Evolutionary conservation across 2,329 filamentous ascomycete genomes (phyloP).

Genomic region (Colletotrichum scovillei): DNA sequence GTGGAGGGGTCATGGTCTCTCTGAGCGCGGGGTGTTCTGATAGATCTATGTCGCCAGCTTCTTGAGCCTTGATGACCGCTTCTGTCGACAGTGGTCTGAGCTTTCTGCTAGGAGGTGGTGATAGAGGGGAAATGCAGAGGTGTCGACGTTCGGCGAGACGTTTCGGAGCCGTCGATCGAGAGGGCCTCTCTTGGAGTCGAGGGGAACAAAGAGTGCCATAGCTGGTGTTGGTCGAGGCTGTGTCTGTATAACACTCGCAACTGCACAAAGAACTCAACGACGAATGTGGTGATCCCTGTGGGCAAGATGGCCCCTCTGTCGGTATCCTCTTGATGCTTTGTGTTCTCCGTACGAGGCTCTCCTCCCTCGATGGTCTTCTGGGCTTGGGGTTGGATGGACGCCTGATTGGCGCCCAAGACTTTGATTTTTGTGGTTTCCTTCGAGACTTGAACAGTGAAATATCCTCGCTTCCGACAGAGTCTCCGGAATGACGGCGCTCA

Average conservation of each 20-base stretch:
- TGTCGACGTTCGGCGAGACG: conserved; percentile 35
- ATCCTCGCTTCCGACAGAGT: conserved; percentile 31
- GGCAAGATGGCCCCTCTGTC: conserved; percentile 50
- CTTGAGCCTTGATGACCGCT: conserved; percentile 6
- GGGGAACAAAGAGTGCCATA: conserved; percentile 47
- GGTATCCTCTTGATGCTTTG: conserved; percentile 53
- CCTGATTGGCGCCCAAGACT: conserved; percentile 23
- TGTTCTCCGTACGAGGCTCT: conserved; percentile 51
- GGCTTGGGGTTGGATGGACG: neutral
- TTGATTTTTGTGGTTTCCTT: conserved; percentile 14
- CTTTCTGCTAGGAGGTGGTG: neutral
- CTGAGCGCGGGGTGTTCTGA: conserved; percentile 16
- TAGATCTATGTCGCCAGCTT: conserved; percentile 19
- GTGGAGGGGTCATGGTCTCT: conserved; percentile 15
- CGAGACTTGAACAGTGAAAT: conserved; percentile 33
- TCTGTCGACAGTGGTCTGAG: neutral
- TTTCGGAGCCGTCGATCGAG: conserved; percentile 30
- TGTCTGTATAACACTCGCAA: conserved; percentile 50
- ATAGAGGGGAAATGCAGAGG: conserved; percentile 28
- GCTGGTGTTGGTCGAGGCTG: conserved; percentile 40
- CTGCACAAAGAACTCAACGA: conserved; percentile 60
- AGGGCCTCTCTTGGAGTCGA: conserved; percentile 12
- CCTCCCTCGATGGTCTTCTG: conserved; percentile 25
- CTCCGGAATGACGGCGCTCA: conserved; percentile 19
- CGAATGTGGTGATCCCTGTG: conserved; percentile 51